These are phyloP conservation scores for Bipolaris zeicola DNA, from an alignment of 2,329 filamentous ascomycete genomes.

Conservation along the genomic window DNA sequence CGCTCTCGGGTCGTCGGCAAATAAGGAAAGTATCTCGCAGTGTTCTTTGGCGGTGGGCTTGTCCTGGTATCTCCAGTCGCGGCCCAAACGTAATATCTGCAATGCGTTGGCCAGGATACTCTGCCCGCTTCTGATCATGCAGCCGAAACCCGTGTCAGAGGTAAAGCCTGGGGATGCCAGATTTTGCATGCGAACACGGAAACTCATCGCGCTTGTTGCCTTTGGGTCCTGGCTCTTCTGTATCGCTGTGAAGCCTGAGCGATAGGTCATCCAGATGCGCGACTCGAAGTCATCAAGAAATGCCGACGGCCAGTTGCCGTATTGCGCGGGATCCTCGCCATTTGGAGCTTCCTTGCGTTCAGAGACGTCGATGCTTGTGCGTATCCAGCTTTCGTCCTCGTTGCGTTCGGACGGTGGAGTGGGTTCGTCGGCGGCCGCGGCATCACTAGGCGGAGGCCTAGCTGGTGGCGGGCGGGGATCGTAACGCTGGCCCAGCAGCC, in stretches of 20 bases:
- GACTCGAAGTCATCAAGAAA: slow-evolving; percentile 95
- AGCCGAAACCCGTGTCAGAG: slow-evolving; percentile 95
- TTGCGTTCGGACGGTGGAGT: slow-evolving; percentile 33
- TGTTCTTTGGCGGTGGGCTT: slow-evolving; percentile 61
- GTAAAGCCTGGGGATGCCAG: slow-evolving; percentile 86
- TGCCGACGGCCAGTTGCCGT: slow-evolving; percentile 75
- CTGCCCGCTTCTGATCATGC: slow-evolving; percentile 97
- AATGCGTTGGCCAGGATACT: slow-evolving; percentile 89
- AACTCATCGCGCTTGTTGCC: slow-evolving; percentile 73
- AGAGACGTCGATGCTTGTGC: slow-evolving; percentile 72
- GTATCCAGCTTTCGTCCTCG: slow-evolving; percentile 61
- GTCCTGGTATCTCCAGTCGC: slow-evolving; percentile 79
- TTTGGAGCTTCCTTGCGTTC: slow-evolving; percentile 62
- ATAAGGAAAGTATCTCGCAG: slow-evolving; percentile 74
- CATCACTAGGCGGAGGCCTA: slow-evolving; percentile 26
- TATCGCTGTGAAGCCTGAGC: slow-evolving; percentile 83
- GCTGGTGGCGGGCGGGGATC: slow-evolving; percentile 41
- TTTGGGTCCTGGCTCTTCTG: slow-evolving; percentile 76
- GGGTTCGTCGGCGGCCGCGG: slow-evolving; percentile 25
- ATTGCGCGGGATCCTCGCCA: slow-evolving; percentile 44
- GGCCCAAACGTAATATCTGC: slow-evolving; percentile 72
- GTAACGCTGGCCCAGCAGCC: slow-evolving; percentile 76
- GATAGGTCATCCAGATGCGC: slow-evolving; percentile 94
- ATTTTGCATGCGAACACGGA: slow-evolving; percentile 81
- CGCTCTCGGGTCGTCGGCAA: slow-evolving; percentile 83